Conservation (phyloP, 2,329 filamentous ascomycete genomes). For the Mollisiaceae sp. region DNA sequence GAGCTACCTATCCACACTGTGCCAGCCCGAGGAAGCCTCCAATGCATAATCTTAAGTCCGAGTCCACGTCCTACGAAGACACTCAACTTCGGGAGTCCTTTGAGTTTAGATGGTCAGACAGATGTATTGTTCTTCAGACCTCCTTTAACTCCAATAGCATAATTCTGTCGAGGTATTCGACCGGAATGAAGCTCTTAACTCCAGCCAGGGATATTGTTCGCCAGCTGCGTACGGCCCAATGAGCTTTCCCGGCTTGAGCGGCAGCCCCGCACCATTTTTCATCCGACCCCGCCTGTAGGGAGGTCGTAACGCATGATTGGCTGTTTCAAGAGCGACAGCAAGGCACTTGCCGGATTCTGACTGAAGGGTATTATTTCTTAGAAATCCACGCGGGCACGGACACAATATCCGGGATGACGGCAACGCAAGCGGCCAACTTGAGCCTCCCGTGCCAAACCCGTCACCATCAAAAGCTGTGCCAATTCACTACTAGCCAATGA, state of each 20-base stretch:
- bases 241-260: neutral
- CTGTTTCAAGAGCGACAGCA: neutral
- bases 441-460: neutral
- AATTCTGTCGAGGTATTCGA: too few species aligned
- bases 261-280: neutral
- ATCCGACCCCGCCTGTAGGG: neutral
- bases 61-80: too few species aligned
- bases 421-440: neutral
- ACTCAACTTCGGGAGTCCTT: neutral
- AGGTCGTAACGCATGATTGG: neutral
- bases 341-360: neutral
- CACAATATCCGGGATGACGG: constrained; percentile 11
- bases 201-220: neutral
- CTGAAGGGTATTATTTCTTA: constrained; percentile 5
- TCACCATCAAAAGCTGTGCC: neutral
- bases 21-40: neutral
- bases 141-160: too few species aligned
- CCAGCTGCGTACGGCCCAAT: neutral
- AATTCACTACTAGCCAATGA: neutral
- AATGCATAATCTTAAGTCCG: too few species aligned
- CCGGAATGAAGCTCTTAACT: neutral
- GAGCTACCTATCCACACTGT: neutral
- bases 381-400: constrained; percentile 3
- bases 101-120: neutral
- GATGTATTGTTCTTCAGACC: neutral